Conservation (phyloP, 805 yeast species). For the Kluyveromyces wickerhamii region DNA sequence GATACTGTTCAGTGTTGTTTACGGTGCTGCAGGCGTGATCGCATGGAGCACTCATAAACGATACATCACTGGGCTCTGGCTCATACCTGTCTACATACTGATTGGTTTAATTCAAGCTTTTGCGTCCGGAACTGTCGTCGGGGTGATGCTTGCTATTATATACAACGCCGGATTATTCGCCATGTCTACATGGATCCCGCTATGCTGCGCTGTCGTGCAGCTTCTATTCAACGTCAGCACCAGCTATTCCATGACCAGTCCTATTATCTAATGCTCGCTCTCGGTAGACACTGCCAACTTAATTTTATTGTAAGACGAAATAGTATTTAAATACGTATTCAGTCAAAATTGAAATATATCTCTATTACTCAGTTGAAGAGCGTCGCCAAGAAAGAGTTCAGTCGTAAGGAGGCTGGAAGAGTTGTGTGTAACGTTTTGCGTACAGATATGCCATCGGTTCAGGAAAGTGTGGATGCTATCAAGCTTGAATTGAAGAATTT, state of each 20-base stretch:
- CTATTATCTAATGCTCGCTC: slow-evolving; percentile 11
- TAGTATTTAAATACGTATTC: too few species aligned
- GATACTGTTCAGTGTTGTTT: slow-evolving; percentile 56
- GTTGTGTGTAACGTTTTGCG: too few species aligned
- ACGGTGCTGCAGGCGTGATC: slow-evolving; percentile 53
- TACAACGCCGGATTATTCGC: slow-evolving; percentile 74
- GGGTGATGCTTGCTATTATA: slow-evolving; percentile 64
- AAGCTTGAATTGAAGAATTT: slow-evolving; percentile 76
- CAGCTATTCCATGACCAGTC: slow-evolving; percentile 23
- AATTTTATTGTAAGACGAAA: too few species aligned
- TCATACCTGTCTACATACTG: slow-evolving; percentile 40
- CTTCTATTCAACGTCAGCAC: slow-evolving; percentile 59
- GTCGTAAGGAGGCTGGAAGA: too few species aligned
- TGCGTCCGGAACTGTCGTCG: slow-evolving; percentile 67
- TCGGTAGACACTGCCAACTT: too few species aligned
- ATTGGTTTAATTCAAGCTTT: slow-evolving; percentile 60
- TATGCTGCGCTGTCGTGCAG: slow-evolving; percentile 67
- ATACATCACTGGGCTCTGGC: slow-evolving; percentile 32
- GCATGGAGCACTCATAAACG: slow-evolving; percentile 47
- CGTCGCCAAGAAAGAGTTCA: too few species aligned
- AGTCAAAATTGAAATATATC: too few species aligned
- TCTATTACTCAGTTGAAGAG: too few species aligned
- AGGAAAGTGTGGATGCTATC: slow-evolving; percentile 44
- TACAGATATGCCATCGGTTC: slow-evolving; percentile 4
- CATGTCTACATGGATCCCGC: slow-evolving; percentile 95